Percentiles rank a stretch among this genome's conserved stretches.
Conservation (phyloP, 139 green algal genomes). For the Picochlorum costavermella region DNA sequence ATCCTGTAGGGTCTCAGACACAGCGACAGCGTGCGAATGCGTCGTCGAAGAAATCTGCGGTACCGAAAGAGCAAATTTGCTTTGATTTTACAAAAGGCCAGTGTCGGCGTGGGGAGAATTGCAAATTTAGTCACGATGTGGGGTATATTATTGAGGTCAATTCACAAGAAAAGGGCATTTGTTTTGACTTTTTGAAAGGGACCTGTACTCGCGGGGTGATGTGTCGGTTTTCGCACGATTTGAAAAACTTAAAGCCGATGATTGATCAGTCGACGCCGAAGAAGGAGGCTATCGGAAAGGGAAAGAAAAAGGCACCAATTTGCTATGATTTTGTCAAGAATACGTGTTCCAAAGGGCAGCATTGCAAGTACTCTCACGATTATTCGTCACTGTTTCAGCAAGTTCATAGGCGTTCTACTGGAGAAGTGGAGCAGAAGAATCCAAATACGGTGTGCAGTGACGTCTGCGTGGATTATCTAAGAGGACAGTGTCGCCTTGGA, state of each 20-base stretch:
- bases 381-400: constrained; percentile 34
- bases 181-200: constrained; percentile 79
- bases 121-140: constrained; percentile 77
- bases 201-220: constrained; percentile 68
- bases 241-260: constrained; percentile 46
- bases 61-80: constrained; percentile 56
- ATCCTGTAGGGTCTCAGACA: too few relatives aligned
- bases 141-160: constrained; percentile 68
- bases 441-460: background rate
- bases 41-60: too few relatives aligned
- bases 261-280: background rate
- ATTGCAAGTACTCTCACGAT: constrained; percentile 78
- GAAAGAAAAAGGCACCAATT: constrained; percentile 37
- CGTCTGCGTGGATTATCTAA: constrained; percentile 19
- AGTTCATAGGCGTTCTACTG: background rate
- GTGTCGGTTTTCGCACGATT: constrained; percentile 80
- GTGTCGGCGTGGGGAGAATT: constrained; percentile 66
- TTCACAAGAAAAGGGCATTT: constrained; percentile 76
- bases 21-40: too few relatives aligned
- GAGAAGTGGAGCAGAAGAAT: background rate
- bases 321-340: constrained; percentile 88
- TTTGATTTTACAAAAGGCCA: constrained; percentile 82
- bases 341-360: constrained; percentile 50
- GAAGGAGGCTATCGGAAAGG: background rate
- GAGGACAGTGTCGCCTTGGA: constrained; percentile 12